Conservation (phyloP, 257 asterid species). For the Solanum etuberosum region DNA sequence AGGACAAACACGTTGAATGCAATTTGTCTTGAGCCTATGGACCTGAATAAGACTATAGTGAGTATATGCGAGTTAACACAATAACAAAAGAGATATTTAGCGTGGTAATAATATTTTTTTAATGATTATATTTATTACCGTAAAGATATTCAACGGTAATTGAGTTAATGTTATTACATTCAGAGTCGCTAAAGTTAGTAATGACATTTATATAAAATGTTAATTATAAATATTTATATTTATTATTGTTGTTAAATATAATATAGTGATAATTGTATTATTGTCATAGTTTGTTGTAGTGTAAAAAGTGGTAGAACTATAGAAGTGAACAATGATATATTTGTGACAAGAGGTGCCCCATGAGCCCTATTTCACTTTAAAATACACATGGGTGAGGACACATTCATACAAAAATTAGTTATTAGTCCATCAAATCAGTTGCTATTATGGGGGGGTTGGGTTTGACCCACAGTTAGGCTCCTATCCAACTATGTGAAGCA, state of each 20-base stretch:
- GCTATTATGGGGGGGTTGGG: background rate
- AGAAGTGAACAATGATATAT: background rate
- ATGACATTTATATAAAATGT: too few species aligned
- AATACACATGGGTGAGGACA: background rate
- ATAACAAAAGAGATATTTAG: background rate
- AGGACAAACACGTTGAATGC: background rate
- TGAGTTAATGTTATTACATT: fast-evolving
- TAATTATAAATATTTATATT: background rate
- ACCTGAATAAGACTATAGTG: background rate
- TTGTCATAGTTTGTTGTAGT: background rate
- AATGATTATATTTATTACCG: too few species aligned
- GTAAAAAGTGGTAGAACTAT: background rate
- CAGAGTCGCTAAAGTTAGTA: too few species aligned
- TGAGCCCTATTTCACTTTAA: background rate
- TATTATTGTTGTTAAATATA: too few species aligned
- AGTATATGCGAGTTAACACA: background rate
- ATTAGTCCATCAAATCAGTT: background rate
- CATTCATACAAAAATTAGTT: background rate
- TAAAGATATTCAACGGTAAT: fast-evolving
- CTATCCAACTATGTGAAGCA: background rate
- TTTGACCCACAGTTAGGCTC: background rate
- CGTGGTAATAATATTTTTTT: too few species aligned
- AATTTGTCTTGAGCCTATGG: background rate
- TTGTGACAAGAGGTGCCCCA: background rate
- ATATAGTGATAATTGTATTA: too few species aligned